Conservation (phyloP, 163 green algal species). For the Prototheca wickerhamii region DNA sequence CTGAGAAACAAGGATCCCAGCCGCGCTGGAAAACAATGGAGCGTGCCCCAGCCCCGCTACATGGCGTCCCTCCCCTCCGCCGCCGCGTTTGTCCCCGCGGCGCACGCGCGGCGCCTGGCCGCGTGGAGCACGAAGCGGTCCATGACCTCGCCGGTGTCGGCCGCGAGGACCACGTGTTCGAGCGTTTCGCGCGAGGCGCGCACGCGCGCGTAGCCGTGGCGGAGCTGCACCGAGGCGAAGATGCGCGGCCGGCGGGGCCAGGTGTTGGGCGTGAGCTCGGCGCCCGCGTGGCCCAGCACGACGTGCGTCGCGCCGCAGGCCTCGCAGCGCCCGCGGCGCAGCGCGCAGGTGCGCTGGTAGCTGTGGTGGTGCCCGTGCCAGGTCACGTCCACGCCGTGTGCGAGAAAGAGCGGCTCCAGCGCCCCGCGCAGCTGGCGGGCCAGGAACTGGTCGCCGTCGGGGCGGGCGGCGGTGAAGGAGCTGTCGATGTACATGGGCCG, state of each 20-base stretch:
- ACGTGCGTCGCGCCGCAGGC: not conserved
- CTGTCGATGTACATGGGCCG: constrained; percentile 24
- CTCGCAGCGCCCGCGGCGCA: not conserved
- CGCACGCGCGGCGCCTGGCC: too few species aligned
- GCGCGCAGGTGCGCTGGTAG: constrained; percentile 33
- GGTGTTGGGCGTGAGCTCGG: constrained; percentile 19
- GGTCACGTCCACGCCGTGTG: constrained; percentile 27
- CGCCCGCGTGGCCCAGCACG: constrained; percentile 9
- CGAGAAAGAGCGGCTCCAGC: constrained; percentile 20
- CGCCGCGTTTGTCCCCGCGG: too few species aligned
- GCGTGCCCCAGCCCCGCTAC: too few species aligned
- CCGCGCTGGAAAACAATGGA: too few species aligned
- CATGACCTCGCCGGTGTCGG: not conserved
- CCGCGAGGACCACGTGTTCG: constrained; percentile 1
- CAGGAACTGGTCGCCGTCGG: constrained; percentile 20
- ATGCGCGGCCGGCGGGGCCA: constrained; percentile 4
- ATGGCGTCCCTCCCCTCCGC: too few species aligned
- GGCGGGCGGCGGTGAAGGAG: constrained; percentile 1
- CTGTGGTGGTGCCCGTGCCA: constrained; percentile 30
- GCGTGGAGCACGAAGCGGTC: constrained; percentile 2
- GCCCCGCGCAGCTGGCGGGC: constrained; percentile 8
- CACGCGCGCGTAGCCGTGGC: constrained; percentile 23
- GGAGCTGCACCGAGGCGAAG: constrained; percentile 11
- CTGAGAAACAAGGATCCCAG: too few species aligned
- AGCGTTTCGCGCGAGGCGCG: constrained; percentile 18